Percentiles rank a stretch among this genome's conserved stretches.
phyloP scores from a whole-genome alignment of 176 grass and related monocot genomes.

The Oryza coarctata region DNA sequence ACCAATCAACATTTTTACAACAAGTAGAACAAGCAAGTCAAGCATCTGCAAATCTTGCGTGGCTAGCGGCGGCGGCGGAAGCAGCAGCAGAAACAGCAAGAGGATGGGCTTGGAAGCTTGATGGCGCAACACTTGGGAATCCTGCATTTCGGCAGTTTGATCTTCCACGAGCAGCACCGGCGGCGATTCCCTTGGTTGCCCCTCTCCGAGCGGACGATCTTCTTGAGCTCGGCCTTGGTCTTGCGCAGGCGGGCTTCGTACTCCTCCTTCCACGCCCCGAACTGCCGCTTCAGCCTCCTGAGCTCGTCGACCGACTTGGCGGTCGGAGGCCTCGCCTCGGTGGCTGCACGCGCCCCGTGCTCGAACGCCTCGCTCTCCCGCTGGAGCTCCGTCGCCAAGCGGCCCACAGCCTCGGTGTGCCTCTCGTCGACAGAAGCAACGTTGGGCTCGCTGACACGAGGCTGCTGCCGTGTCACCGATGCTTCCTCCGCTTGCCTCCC shows the following conservation, averaged over 20 bases:
- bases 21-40: not conserved
- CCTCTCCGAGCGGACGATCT: constrained; percentile 22
- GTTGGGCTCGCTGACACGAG: not conserved
- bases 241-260: constrained; percentile 37
- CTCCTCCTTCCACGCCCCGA: constrained; percentile 52
- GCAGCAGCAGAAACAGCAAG: constrained; percentile 6
- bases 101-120: constrained; percentile 15
- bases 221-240: constrained; percentile 42
- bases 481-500: not conserved
- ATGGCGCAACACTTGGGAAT: constrained; percentile 37
- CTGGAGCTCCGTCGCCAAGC: constrained; percentile 29
- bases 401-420: not conserved
- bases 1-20: not conserved
- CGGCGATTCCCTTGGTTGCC: not conserved
- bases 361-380: constrained; percentile 32
- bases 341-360: constrained; percentile 5
- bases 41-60: not conserved
- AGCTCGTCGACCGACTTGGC: constrained; percentile 44
- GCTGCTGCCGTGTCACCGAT: not conserved
- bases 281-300: constrained; percentile 36
- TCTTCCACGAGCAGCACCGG: constrained; percentile 37
- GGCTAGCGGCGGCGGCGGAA: constrained; percentile 11
- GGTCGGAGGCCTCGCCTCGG: not conserved
- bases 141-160: constrained; percentile 23
- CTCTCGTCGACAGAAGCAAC: not conserved